phyloP scores from a whole-genome alignment of 345 rosid species.

The Erodium maritimum region DNA sequence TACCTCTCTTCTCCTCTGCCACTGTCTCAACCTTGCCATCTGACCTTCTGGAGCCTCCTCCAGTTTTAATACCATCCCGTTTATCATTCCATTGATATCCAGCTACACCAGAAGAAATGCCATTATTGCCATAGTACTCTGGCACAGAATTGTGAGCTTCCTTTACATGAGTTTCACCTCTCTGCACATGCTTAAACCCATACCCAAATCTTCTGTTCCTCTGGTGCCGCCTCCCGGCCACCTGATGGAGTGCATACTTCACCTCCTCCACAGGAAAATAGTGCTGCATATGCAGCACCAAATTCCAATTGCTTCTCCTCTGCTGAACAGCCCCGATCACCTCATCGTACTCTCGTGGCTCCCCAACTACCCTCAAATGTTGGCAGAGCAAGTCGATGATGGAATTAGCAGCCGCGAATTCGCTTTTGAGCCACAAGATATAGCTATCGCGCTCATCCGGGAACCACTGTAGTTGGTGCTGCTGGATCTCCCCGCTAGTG shows the following conservation, averaged over 20 bases:
- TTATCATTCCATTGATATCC: conserved; percentile 21
- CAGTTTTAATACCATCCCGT: conserved; percentile 23
- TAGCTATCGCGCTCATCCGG: conserved; percentile 70
- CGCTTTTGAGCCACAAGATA: conserved; percentile 75
- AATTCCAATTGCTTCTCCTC: conserved; percentile 70
- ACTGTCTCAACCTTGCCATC: conserved; percentile 14
- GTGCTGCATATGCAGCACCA: conserved; percentile 80
- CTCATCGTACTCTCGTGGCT: conserved; percentile 54
- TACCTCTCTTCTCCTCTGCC: conserved; percentile 45
- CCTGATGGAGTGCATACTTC: conserved; percentile 48
- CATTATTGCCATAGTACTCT: no score
- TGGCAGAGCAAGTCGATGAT: conserved; percentile 66
- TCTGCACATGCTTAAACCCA: no score
- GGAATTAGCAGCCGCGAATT: conserved; percentile 91
- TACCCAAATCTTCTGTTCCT: background rate
- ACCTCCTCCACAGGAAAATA: conserved; percentile 55
- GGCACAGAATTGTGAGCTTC: no score
- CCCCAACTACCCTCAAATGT: conserved; percentile 53
- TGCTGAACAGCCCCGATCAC: conserved; percentile 50
- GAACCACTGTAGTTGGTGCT: conserved; percentile 35
- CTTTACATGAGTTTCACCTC: no score
- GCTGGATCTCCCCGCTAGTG: conserved; percentile 19
- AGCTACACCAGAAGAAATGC: background rate
- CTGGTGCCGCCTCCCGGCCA: conserved; percentile 40
- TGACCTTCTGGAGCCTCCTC: conserved; percentile 1